Evolutionary conservation across 306 rosid species (phyloP).

Genomic region (Glycine soja): DNA sequence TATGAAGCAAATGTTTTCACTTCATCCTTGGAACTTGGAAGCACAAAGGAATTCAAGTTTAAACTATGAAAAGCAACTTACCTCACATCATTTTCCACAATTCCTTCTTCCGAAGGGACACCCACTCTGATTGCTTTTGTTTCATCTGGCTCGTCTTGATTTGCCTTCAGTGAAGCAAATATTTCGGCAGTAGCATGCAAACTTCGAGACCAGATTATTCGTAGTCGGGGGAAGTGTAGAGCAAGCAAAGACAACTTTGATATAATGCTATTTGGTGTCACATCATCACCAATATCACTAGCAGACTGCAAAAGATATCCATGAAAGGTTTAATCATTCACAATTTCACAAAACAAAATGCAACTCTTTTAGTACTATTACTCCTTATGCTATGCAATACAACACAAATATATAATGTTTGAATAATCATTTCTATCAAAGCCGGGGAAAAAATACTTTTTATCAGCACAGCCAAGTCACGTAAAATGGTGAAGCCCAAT

Average conservation of each 20-base stretch:
- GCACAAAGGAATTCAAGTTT: slow-evolving; percentile 32
- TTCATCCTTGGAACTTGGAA: slow-evolving; percentile 12
- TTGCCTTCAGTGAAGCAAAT: slow-evolving; percentile 85
- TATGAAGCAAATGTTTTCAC: slow-evolving; percentile 17
- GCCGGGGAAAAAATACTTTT: neutral
- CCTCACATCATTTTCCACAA: slow-evolving; percentile 91
- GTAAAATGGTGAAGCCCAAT: neutral
- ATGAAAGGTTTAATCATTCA: slow-evolving; percentile 34
- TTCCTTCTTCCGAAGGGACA: slow-evolving; percentile 94
- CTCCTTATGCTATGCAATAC: neutral
- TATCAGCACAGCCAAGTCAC: neutral
- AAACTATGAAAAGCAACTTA: slow-evolving; percentile 39
- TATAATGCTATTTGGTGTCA: slow-evolving; percentile 86
- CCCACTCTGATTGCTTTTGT: slow-evolving; percentile 90
- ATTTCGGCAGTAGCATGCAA: slow-evolving; percentile 93
- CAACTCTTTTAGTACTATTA: neutral
- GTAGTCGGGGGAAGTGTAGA: slow-evolving; percentile 89
- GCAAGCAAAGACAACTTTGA: slow-evolving; percentile 91
- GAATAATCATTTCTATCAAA: slow-evolving; percentile 29
- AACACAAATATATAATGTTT: neutral
- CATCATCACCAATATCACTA: slow-evolving; percentile 93
- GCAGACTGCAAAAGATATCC: slow-evolving; percentile 75
- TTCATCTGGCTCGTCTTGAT: slow-evolving; percentile 95
- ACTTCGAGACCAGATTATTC: slow-evolving; percentile 97
- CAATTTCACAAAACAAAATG: slow-evolving; percentile 33